Conservation (phyloP, 139 green algal genomes). For the Closterium sp. region DNA sequence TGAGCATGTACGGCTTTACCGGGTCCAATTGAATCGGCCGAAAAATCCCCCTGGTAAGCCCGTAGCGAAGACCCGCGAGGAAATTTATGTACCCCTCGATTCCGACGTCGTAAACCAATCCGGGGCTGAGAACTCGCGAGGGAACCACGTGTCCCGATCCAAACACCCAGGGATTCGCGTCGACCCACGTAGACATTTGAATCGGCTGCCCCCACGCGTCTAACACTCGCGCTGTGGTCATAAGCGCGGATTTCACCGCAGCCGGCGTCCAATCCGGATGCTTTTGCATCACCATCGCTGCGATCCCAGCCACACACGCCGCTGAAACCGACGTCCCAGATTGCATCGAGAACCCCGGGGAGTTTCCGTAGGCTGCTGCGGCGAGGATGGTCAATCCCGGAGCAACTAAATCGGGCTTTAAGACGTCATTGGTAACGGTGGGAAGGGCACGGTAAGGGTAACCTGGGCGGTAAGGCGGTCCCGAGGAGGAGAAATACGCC, state of each 20-base stretch:
- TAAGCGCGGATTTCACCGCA: background rate
- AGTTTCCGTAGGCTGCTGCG: background rate
- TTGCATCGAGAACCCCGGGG: background rate
- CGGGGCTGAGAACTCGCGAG: background rate
- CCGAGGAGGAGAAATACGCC: background rate
- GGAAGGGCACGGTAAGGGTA: background rate
- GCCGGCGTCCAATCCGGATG: background rate
- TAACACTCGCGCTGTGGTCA: background rate
- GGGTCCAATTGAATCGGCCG: background rate
- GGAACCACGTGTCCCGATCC: background rate
- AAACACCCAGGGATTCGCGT: background rate
- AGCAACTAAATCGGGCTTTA: background rate
- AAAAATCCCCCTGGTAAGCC: background rate
- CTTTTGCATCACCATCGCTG: background rate
- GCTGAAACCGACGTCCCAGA: background rate
- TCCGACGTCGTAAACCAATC: background rate
- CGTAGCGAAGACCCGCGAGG: background rate
- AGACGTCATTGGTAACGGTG: background rate
- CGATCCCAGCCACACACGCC: background rate
- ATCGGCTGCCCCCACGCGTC: background rate
- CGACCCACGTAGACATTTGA: background rate
- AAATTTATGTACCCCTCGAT: background rate
- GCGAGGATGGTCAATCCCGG: background rate
- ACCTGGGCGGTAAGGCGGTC: background rate
- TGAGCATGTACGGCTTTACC: background rate